These are phyloP conservation scores for Salix exigua DNA, from an alignment of 345 rosid genomes.

Conservation along the genomic window DNA sequence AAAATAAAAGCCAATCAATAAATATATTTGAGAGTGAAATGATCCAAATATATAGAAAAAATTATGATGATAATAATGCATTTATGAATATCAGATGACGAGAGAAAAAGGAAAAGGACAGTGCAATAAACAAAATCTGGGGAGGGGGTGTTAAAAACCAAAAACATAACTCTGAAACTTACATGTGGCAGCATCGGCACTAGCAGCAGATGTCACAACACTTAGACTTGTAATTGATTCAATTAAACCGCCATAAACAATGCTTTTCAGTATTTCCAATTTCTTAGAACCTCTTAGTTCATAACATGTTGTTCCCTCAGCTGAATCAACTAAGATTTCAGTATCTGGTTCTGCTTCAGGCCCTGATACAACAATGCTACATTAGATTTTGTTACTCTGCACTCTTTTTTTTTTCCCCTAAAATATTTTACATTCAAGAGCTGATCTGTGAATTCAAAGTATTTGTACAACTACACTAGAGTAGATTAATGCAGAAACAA, in stretches of 20 bases:
- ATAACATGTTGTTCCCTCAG: not conserved
- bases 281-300: not conserved
- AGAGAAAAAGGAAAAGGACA: not conserved
- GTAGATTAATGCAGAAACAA: not conserved
- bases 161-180: not conserved
- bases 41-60: not conserved
- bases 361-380: not conserved
- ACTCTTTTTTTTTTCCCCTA: not conserved
- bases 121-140: not conserved
- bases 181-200: slow-evolving; percentile 15
- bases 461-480: not conserved
- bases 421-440: not conserved
- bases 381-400: not conserved
- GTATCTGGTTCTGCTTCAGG: not conserved
- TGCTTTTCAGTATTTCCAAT: slow-evolving; percentile 23
- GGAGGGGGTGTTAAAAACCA: not conserved
- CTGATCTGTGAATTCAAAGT: not conserved
- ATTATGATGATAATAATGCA: not conserved
- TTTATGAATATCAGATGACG: not conserved
- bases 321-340: not conserved
- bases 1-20: too few relatives aligned
- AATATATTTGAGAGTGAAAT: not conserved
- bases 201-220: slow-evolving; percentile 24
- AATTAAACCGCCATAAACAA: slow-evolving; percentile 21
- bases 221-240: slow-evolving; percentile 22